Evolutionary conservation across 2,329 filamentous ascomycete genomes (phyloP).

Genomic region (Talaromyces pinophilus): DNA sequence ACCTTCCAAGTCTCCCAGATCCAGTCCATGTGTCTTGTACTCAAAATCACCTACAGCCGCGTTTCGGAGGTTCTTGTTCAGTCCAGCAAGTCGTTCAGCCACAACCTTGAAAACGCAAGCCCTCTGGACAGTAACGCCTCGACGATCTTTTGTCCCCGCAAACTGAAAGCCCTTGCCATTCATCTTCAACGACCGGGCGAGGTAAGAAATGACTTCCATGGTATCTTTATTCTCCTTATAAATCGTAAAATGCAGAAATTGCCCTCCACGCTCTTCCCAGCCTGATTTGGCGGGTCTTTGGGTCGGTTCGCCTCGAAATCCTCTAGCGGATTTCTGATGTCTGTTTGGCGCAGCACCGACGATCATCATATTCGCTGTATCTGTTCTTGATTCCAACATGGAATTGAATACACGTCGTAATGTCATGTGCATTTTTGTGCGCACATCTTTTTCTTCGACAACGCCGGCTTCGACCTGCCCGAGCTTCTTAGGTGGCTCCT

Average conservation of each 20-base stretch:
- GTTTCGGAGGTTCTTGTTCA: constrained; percentile 64
- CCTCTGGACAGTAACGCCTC: constrained; percentile 81
- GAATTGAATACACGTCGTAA: constrained; percentile 79
- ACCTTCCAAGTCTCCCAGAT: constrained; percentile 79
- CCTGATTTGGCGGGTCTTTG: constrained; percentile 49
- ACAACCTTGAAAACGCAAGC: constrained; percentile 67
- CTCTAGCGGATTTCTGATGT: constrained; percentile 36
- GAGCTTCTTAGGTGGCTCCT: constrained; percentile 59
- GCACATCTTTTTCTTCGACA: constrained; percentile 62
- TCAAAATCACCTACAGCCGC: constrained; percentile 75
- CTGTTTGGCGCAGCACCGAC: constrained; percentile 52
- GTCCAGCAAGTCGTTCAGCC: constrained; percentile 62
- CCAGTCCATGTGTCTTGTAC: constrained; percentile 69
- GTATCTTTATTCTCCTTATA: constrained; percentile 98
- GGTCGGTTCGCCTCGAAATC: constrained; percentile 34
- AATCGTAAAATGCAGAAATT: constrained; percentile 85
- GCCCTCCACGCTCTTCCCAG: constrained; percentile 70
- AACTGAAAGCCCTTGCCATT: constrained; percentile 71
- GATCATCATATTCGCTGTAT: constrained; percentile 67
- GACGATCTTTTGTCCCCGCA: constrained; percentile 87
- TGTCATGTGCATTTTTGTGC: constrained; percentile 64
- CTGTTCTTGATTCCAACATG: constrained; percentile 74
- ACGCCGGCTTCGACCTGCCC: constrained; percentile 55
- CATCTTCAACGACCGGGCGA: constrained; percentile 71
- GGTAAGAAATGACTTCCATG: constrained; percentile 81